Percentiles rank a stretch among this genome's conserved stretches.
Conservation (phyloP, 306 rosid genomes). For the Adenanthera pavonina region DNA sequence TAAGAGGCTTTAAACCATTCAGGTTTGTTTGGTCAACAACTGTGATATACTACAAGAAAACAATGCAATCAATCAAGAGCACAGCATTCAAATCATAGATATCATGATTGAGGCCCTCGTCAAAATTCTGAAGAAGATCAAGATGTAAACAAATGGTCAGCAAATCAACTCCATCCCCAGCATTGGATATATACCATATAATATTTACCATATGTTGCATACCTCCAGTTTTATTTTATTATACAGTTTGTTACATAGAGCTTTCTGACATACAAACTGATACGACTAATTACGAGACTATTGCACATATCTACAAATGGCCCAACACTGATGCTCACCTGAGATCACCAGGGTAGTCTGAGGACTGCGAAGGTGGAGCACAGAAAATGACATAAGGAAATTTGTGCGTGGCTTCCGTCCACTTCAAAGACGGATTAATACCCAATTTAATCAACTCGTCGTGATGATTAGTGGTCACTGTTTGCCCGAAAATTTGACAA, state of each 20-base stretch:
- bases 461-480: constrained; percentile 78
- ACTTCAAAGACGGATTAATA: constrained; percentile 79
- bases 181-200: not conserved
- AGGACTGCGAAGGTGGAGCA: constrained; percentile 81
- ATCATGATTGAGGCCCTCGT: constrained; percentile 9
- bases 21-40: constrained; percentile 1
- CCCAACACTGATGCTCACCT: constrained; percentile 53
- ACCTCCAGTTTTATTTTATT: not conserved
- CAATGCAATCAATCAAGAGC: constrained; percentile 3
- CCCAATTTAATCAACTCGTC: constrained; percentile 72
- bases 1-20: not conserved
- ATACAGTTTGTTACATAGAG: not conserved
- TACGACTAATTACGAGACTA: not conserved
- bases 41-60: constrained; percentile 3
- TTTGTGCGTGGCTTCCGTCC: constrained; percentile 47
- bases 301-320: not conserved
- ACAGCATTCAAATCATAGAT: constrained; percentile 1
- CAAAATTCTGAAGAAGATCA: constrained; percentile 34
- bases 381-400: constrained; percentile 86
- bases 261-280: not conserved
- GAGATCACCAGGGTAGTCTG: constrained; percentile 78
- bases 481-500: constrained; percentile 83
- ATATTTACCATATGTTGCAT: constrained; percentile 9
- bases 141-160: constrained; percentile 7
- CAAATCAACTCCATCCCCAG: constrained; percentile 3